Evolutionary conservation across 805 yeast genomes (phyloP).

Genomic region (Suhomyces kilbournensis): DNA sequence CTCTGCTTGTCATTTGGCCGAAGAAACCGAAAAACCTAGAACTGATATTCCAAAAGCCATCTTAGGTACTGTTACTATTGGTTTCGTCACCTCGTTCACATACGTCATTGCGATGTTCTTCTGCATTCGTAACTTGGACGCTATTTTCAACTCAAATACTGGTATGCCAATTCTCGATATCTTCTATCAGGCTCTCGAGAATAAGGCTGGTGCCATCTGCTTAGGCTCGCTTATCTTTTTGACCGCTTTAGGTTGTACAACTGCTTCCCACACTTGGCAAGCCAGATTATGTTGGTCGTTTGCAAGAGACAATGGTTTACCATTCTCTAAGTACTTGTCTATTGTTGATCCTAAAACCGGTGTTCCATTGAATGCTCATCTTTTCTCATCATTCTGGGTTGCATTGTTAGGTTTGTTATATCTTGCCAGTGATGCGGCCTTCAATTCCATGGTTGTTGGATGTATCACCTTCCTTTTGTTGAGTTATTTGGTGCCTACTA

Average conservation of each 20-base stretch:
- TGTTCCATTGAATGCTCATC: constrained; percentile 40
- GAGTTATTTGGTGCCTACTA: constrained; percentile 35
- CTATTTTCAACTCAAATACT: constrained; percentile 24
- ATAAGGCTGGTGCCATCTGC: constrained; percentile 35
- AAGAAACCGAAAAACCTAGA: constrained; percentile 38
- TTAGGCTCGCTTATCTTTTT: constrained; percentile 33
- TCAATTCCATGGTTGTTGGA: constrained; percentile 38
- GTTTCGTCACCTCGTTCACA: constrained; percentile 37
- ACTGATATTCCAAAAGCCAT: constrained; percentile 39
- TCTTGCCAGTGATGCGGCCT: constrained; percentile 38
- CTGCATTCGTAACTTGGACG: constrained; percentile 31
- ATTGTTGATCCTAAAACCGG: constrained; percentile 36
- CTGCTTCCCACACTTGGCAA: constrained; percentile 43
- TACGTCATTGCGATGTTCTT: constrained; percentile 42
- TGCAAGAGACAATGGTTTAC: constrained; percentile 43
- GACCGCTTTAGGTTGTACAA: constrained; percentile 38
- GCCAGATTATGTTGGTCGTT: constrained; percentile 44
- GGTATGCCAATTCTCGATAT: constrained; percentile 43
- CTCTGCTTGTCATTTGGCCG: constrained; percentile 42
- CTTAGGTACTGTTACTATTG: constrained; percentile 39
- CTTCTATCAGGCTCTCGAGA: constrained; percentile 36
- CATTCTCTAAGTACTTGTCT: constrained; percentile 38
- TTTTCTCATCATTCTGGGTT: constrained; percentile 32
- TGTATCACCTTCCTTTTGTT: constrained; percentile 39
- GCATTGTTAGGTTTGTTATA: constrained; percentile 36